Evolutionary conservation across 768 basidiomycete genomes (phyloP).

Genomic region (Tulasnella sp.): DNA sequence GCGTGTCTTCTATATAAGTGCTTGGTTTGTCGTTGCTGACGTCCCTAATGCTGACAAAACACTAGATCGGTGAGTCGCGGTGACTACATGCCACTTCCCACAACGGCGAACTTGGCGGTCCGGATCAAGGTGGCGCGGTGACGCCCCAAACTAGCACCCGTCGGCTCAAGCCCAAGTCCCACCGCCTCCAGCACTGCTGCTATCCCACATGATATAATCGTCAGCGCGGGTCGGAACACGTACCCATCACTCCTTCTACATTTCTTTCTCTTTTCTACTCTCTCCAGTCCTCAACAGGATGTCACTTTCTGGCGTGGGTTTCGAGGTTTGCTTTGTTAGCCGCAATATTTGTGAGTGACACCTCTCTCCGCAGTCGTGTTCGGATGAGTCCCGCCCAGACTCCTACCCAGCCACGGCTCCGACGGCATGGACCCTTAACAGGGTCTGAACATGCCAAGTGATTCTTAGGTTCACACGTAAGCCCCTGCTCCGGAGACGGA

Average conservation of each 20-base stretch:
- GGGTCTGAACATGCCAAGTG: too few species aligned
- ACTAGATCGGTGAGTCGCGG: too few species aligned
- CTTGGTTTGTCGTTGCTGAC: background rate
- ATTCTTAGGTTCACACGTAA: too few species aligned
- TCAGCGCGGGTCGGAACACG: background rate
- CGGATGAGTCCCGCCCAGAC: conserved; percentile 18
- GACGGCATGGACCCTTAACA: too few species aligned
- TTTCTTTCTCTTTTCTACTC: conserved; percentile 16
- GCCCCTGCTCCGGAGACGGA: too few species aligned
- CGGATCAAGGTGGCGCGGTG: background rate
- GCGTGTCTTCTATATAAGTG: background rate
- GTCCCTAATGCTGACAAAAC: too few species aligned
- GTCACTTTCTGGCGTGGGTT: background rate
- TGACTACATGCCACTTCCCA: background rate
- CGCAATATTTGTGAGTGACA: conserved; percentile 13
- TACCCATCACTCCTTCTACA: conserved; percentile 9
- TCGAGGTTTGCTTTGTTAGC: conserved; percentile 4
- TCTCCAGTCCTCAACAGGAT: background rate
- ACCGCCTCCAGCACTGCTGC: background rate
- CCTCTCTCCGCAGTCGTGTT: background rate
- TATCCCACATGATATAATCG: conserved; percentile 6
- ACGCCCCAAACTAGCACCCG: background rate
- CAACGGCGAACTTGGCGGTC: background rate
- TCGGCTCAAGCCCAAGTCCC: background rate
- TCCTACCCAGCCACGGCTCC: too few species aligned